A percentile compares a stretch with the other conserved stretches of the same genome.
Evolutionary conservation across 176 grass and related monocot species (phyloP).

Genomic region (Zea luxurians): DNA sequence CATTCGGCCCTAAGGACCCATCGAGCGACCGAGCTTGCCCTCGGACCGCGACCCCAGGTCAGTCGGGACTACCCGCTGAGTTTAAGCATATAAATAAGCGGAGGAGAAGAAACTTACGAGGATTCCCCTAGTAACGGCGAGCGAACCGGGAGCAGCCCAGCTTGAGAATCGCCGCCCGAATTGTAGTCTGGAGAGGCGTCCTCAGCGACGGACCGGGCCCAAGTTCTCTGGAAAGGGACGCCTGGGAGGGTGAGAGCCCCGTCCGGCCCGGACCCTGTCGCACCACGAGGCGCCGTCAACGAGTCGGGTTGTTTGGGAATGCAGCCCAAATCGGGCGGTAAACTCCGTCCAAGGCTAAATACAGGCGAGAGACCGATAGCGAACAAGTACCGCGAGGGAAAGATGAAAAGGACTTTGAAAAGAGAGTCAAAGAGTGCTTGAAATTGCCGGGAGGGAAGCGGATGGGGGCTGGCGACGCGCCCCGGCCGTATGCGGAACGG

Average conservation of each 20-base stretch:
- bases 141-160: slow-evolving; percentile 39
- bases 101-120: slow-evolving; percentile 41
- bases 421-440: slow-evolving; percentile 88
- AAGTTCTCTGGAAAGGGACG: too few relatives aligned
- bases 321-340: slow-evolving; percentile 57
- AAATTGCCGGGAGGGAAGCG: slow-evolving; percentile 81
- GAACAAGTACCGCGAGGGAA: slow-evolving; percentile 73
- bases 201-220: too few relatives aligned
- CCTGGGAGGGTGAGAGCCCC: too few relatives aligned
- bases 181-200: too few relatives aligned
- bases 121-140: slow-evolving; percentile 48
- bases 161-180: background rate
- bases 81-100: background rate
- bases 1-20: too few relatives aligned
- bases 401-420: slow-evolving; percentile 92
- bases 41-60: too few relatives aligned
- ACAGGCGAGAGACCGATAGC: slow-evolving; percentile 63
- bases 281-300: slow-evolving; percentile 60
- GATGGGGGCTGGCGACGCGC: slow-evolving; percentile 66
- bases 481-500: slow-evolving; percentile 33
- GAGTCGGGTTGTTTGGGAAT: slow-evolving; percentile 62
- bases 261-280: slow-evolving; percentile 39
- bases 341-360: slow-evolving; percentile 67
- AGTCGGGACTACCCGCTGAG: too few relatives aligned
- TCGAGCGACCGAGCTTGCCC: too few relatives aligned